phyloP scores from a whole-genome alignment of 129 eudicot genomes.

The Flaveria linearis region DNA sequence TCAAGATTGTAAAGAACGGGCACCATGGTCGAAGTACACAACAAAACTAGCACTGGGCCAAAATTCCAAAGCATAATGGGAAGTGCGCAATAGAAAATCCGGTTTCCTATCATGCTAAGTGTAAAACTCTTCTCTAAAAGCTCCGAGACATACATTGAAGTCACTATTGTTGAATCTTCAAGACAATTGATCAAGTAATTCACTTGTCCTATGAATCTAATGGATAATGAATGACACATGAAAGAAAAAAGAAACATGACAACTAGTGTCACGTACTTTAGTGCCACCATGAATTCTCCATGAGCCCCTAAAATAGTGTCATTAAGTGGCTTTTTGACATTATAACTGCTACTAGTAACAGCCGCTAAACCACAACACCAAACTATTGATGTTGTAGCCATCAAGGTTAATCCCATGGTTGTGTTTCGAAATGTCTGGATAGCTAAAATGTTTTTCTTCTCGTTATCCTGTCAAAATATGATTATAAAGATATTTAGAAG shows the following conservation, averaged over 20 bases:
- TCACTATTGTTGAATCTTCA: conserved; percentile 33
- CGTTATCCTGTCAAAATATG: conserved; percentile 59
- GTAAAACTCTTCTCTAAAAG: conserved; percentile 65
- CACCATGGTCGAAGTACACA: conserved; percentile 62
- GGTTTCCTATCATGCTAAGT: conserved; percentile 66
- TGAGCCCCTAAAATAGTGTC: conserved; percentile 80
- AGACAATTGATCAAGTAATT: conserved; percentile 79
- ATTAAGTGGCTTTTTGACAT: conserved; percentile 72
- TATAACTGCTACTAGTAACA: conserved; percentile 76
- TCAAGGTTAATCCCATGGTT: conserved; percentile 76
- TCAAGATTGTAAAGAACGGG: conserved; percentile 79
- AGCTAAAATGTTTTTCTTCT: conserved; percentile 72
- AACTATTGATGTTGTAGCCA: conserved; percentile 89
- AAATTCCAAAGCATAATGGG: conserved; percentile 88
- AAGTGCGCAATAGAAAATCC: conserved; percentile 61
- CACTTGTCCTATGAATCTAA: conserved; percentile 79
- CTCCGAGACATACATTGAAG: conserved; percentile 59
- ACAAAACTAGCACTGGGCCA: conserved; percentile 78
- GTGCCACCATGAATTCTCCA: conserved; percentile 75
- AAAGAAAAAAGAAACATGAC: conserved; percentile 75
- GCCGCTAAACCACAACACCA: conserved; percentile 77
- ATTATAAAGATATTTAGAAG: neutral
- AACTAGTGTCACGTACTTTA: conserved; percentile 74
- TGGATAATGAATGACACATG: conserved; percentile 71
- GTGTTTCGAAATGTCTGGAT: conserved; percentile 81